These are phyloP conservation scores for Cystobasidium pallidum DNA, from an alignment of 1,284 basidiomycete genomes.

Conservation along the genomic window DNA sequence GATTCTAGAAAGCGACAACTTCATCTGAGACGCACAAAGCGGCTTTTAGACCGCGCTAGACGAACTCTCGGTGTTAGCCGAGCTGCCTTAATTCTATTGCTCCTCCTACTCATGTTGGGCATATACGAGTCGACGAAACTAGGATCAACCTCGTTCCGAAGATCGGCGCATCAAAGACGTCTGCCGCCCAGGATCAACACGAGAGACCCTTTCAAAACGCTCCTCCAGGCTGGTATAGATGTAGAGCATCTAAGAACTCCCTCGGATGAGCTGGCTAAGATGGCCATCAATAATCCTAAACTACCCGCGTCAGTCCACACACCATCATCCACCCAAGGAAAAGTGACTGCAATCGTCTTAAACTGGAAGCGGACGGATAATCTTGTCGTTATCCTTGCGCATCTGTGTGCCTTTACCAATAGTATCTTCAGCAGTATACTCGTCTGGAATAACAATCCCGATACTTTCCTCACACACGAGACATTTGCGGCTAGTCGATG, in stretches of 20 bases:
- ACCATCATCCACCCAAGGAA: constrained; percentile 17
- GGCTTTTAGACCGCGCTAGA: constrained; percentile 12
- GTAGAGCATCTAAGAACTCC: neutral
- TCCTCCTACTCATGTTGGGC: constrained; percentile 29
- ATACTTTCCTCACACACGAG: constrained; percentile 44
- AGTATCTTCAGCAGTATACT: constrained; percentile 47
- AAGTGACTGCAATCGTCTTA: constrained; percentile 50
- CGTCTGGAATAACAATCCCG: constrained; percentile 53
- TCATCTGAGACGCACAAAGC: neutral
- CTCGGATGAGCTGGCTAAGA: neutral
- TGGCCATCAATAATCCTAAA: neutral
- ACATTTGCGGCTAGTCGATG: constrained; percentile 48
- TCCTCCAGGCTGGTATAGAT: constrained; percentile 26
- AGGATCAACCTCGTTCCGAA: neutral
- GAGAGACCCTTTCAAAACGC: constrained; percentile 33
- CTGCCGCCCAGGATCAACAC: constrained; percentile 7
- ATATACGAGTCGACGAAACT: constrained; percentile 14
- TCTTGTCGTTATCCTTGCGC: constrained; percentile 48
- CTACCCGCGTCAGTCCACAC: neutral
- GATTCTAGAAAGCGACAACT: neutral
- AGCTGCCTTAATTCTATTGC: constrained; percentile 13
- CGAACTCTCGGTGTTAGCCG: constrained; percentile 31
- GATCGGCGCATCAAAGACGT: neutral
- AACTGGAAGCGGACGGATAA: constrained; percentile 53
- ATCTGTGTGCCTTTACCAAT: constrained; percentile 47